Evolutionary conservation across 331 rosid genomes (phyloP), one percentile per base, ranked within the genome.

Genomic region (Prunus yedoensis): DNA sequence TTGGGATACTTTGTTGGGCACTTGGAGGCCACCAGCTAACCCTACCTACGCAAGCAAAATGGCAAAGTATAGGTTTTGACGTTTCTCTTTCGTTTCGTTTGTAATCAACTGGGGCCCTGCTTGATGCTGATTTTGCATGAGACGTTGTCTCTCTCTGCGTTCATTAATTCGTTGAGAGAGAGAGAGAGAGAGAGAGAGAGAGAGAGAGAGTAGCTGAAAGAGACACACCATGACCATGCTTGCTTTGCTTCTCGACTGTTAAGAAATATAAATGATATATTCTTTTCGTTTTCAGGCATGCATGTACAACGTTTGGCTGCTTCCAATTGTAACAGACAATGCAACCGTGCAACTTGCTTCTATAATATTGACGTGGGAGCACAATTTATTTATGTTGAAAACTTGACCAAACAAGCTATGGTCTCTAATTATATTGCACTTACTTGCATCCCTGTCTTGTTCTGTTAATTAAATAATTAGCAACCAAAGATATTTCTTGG

Each of bases 21-120:
- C n/a, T 7, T 64, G 47, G 56, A 61, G 23, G 79, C 45, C 74
- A 70, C 28, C 50, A 32, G 49, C 45, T 21, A 56, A 6, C 1
- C 3, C 15, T 28, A 4, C 41, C 16, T 13, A n/a, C 66, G 35
- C 66, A 52, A 25, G 66, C 56, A 9, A 53, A 43, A 27, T 20
- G 25, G 18, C 1, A 25, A 21, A 12, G 35, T 11, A 25, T 76
- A 76, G 78, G 62, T 54, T 54, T 79, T 79, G 66, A 49, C 69
- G 50, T 41, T 58, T 54, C 14, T 59, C 27, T 3, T 20, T 20
- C 28, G 10, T 17, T n/a, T 56, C 1, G 10, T 20, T 56, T 49
- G 53, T 49, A 14, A 11, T 49, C 5, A 18, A 17, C 5, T 17
- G 57, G 57, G 57, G 23, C 57, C 57, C 52, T 0, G 53, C 15